Percentiles rank a stretch among this genome's conserved stretches.
These are phyloP conservation scores for Thelonectria olida DNA, from an alignment of 2,329 filamentous ascomycete species.

Conservation along the genomic window DNA sequence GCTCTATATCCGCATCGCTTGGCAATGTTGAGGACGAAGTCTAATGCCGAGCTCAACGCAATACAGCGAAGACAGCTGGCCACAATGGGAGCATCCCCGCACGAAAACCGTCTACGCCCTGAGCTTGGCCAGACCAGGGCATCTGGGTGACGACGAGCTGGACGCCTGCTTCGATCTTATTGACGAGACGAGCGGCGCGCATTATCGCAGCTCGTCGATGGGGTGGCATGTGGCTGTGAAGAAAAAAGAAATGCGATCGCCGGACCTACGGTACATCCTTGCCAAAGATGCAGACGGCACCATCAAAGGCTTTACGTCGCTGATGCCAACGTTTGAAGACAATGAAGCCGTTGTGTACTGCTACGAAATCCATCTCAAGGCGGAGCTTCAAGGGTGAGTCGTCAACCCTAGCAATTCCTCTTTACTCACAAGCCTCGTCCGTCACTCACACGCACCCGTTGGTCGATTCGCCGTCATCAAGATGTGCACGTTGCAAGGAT, in stretches of 20 bases:
- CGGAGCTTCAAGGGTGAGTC: conserved; percentile 62
- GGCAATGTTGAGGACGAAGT: neutral
- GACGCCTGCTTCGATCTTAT: conserved; percentile 65
- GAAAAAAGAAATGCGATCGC: conserved; percentile 72
- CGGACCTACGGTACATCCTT: conserved; percentile 74
- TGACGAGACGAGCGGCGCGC: conserved; percentile 68
- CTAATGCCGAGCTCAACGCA: neutral
- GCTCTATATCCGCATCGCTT: too few relatives aligned
- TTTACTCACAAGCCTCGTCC: neutral
- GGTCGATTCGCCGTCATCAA: neutral
- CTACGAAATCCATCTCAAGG: conserved; percentile 78
- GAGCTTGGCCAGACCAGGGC: conserved; percentile 50
- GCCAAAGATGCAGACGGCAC: conserved; percentile 51
- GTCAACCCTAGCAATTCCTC: neutral
- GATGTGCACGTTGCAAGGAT: neutral
- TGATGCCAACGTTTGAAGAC: conserved; percentile 78
- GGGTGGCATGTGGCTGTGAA: conserved; percentile 74
- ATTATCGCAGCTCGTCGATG: conserved; percentile 69
- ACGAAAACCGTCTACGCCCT: conserved; percentile 54
- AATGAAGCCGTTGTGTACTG: conserved; percentile 75
- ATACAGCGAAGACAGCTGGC: conserved; percentile 42
- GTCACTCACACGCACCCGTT: neutral
- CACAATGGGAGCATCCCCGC: conserved; percentile 61
- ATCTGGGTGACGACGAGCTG: conserved; percentile 56
- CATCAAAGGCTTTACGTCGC: conserved; percentile 68